Base-by-base conservation (phyloP, 768 basidiomycete genomes). In the Lactarius tabidus region DNA sequence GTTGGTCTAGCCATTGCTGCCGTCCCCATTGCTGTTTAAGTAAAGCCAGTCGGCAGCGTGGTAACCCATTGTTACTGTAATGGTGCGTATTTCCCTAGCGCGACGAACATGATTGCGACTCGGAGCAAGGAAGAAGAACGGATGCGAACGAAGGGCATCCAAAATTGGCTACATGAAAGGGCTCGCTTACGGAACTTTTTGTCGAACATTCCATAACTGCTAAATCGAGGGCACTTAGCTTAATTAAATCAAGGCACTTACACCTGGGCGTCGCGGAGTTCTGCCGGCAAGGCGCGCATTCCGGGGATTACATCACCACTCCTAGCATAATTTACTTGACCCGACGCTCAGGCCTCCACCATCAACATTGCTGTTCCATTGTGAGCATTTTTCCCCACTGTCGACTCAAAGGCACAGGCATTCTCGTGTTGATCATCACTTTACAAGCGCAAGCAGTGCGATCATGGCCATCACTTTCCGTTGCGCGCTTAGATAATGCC, bases 201-300 rank as follows among this genome's bases (percentile, higher is more conserved):
- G 31, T 57, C 51, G 60, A 64, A 61, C 48, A 66, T 60, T 67
- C 61, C 67, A 68, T 64, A 60, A 62, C 62, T 58, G 55, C 68
- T 68, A 60, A 61, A 69, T 69, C 68, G 66, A 64, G 68, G 63
- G 52, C 62, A 45, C 52, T 33, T 60, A 66, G 67, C 67, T 69
- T 69, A 67, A 69, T 69, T 69, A 69, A 69, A 60, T 66, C 68
- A 68, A 68, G 68, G 68, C 60, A 69, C 68, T 38, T 35, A 45
- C 38, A 43, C 55, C 60, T 68, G 58, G 65, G 59, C 64, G 64
- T 62, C 64, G 65, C 65, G 64, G 65, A 57, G 65, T 57, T 67
- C 65, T 57, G 48, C 60, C 67, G 64, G 60, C 64, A 43, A 59
- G 57, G 59, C 59, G 59, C 64, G 57, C 56, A 58, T 58, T 58